Evolutionary conservation across 306 rosid genomes (phyloP).

Genomic region (Spatholobus suberectus): DNA sequence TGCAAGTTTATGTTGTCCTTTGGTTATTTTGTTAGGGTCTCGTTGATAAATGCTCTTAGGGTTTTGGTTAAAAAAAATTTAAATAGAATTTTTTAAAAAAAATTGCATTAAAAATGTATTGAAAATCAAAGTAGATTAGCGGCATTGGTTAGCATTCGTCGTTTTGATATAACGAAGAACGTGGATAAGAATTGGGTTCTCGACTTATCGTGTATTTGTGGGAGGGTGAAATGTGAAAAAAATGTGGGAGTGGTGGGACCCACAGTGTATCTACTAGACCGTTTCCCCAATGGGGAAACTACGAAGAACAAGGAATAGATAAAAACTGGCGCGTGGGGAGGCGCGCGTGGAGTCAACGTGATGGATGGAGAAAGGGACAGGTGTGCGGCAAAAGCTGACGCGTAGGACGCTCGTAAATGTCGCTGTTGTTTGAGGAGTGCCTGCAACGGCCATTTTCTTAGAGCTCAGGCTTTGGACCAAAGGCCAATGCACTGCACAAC

Average conservation of each 20-base stretch:
- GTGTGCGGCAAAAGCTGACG: conserved; percentile 78
- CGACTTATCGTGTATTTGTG: no score
- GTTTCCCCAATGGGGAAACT: conserved; percentile 41
- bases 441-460: conserved; percentile 55
- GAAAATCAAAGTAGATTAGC: no score
- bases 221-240: not conserved
- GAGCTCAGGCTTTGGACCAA: conserved; percentile 40
- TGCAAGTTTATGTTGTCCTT: no score
- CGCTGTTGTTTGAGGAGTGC: conserved; percentile 63
- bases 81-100: no score
- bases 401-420: conserved; percentile 92
- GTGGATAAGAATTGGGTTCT: no score
- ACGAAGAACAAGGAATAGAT: conserved; percentile 2
- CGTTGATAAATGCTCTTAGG: no score
- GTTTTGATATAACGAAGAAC: no score
- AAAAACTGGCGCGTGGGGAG: not conserved
- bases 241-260: conserved; percentile 33
- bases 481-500: conserved; percentile 27
- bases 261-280: conserved; percentile 44
- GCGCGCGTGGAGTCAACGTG: conserved; percentile 54
- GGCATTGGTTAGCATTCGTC: no score
- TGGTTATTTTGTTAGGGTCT: no score
- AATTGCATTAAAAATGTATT: no score
- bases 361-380: conserved; percentile 52
- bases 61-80: no score